A percentile compares a stretch with the other conserved stretches of the same genome.
Conservation (phyloP, 2,329 filamentous ascomycete genomes). For the Colletotrichum tanaceti region DNA sequence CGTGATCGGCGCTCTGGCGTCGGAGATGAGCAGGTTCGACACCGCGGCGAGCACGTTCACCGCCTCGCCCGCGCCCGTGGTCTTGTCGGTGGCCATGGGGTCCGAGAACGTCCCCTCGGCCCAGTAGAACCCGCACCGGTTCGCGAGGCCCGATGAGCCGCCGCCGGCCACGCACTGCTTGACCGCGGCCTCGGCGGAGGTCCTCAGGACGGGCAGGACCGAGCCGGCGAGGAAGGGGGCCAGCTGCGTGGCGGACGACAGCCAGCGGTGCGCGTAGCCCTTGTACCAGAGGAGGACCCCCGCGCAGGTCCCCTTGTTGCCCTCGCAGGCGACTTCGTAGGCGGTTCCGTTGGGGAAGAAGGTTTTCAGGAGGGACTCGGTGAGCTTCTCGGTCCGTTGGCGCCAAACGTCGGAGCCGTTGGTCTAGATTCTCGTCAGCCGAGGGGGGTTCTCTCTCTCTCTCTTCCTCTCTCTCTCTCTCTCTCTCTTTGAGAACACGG, state of each 20-base stretch:
- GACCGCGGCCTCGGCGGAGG: conserved; percentile 62
- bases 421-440: conserved; percentile 56
- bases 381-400: conserved; percentile 55
- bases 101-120: conserved; percentile 45
- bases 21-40: conserved; percentile 51
- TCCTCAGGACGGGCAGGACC: conserved; percentile 59
- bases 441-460: not conserved
- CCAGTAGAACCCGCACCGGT: conserved; percentile 62
- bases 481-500: too few relatives aligned
- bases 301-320: conserved; percentile 59
- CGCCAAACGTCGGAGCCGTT: conserved; percentile 42
- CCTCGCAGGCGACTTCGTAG: conserved; percentile 72
- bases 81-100: conserved; percentile 59
- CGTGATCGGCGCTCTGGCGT: conserved; percentile 15
- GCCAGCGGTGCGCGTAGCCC: conserved; percentile 64
- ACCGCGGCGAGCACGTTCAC: conserved; percentile 59
- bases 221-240: conserved; percentile 59
- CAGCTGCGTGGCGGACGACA: conserved; percentile 61
- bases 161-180: conserved; percentile 60
- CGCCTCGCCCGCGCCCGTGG: conserved; percentile 60
- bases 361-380: conserved; percentile 52
- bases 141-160: conserved; percentile 45
- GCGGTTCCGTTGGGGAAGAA: conserved; percentile 68
- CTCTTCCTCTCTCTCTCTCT: too few relatives aligned
- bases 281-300: conserved; percentile 71